phyloP scores from a whole-genome alignment of 1,284 basidiomycete species.

The Puccinia sorghi region DNA sequence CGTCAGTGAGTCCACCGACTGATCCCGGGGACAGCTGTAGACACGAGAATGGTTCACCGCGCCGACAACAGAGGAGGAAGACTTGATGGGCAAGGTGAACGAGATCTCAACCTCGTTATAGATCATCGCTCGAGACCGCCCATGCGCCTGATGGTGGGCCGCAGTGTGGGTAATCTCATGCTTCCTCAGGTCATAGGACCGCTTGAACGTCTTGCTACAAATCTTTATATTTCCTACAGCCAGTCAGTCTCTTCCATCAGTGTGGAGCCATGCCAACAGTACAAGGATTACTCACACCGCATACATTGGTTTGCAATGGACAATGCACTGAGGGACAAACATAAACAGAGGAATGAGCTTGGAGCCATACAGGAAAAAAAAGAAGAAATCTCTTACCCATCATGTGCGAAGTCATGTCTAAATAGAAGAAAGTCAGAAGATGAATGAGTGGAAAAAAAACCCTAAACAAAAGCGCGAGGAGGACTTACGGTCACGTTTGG shows the following conservation, averaged over 20 bases:
- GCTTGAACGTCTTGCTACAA: conserved; percentile 44
- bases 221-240: conserved; percentile 13
- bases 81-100: neutral
- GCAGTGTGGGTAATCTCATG: conserved; percentile 45
- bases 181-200: conserved; percentile 42
- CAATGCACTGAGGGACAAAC: conserved; percentile 31
- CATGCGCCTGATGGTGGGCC: conserved; percentile 43
- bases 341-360: neutral
- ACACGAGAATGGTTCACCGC: no score
- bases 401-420: conserved; percentile 50
- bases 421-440: neutral
- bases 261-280: neutral
- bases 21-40: no score
- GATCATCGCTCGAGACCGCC: conserved; percentile 36
- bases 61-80: no score
- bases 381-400: conserved; percentile 19
- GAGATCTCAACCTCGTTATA: conserved; percentile 39
- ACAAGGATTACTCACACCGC: conserved; percentile 29
- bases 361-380: neutral
- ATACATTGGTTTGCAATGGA: conserved; percentile 46
- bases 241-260: neutral
- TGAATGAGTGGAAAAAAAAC: neutral
- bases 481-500: conserved; percentile 46
- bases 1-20: no score
- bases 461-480: neutral